phyloP scores from a whole-genome alignment of 164 flowering plant species.

The Magnolia changhungtana region DNA sequence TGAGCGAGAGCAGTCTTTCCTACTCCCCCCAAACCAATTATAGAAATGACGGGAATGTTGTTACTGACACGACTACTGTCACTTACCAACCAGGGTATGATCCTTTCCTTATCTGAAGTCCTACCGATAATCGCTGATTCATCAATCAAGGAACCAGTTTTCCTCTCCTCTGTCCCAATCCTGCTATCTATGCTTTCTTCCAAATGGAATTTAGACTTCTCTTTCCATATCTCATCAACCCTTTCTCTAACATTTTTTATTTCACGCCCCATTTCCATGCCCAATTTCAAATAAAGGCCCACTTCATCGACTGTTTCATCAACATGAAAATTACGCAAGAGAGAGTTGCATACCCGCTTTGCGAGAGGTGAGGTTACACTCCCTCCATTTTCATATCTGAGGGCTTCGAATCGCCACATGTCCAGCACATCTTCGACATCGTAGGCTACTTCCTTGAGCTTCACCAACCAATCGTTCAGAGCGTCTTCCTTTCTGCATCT shows the following conservation, averaged over 20 bases:
- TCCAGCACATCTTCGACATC: constrained; percentile 6
- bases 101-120: background rate
- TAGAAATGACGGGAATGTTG: background rate
- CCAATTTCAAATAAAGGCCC: no score
- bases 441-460: background rate
- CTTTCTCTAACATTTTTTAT: background rate
- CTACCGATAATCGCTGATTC: constrained; percentile 2
- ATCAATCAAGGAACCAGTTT: constrained; percentile 1
- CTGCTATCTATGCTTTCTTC: background rate
- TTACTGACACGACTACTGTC: background rate
- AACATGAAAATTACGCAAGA: background rate
- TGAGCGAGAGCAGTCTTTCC: constrained; percentile 7
- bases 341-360: background rate
- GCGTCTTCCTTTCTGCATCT: background rate
- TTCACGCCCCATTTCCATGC: background rate
- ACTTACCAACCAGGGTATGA: background rate
- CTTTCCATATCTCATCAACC: background rate
- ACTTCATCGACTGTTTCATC: background rate
- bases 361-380: background rate
- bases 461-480: background rate
- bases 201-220: background rate
- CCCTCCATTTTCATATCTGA: background rate
- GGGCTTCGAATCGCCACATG: background rate
- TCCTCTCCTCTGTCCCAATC: background rate
- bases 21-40: constrained; percentile 4